phyloP scores from a whole-genome alignment of 2,329 filamentous ascomycete species.

The Epichloe brachyelytri region DNA sequence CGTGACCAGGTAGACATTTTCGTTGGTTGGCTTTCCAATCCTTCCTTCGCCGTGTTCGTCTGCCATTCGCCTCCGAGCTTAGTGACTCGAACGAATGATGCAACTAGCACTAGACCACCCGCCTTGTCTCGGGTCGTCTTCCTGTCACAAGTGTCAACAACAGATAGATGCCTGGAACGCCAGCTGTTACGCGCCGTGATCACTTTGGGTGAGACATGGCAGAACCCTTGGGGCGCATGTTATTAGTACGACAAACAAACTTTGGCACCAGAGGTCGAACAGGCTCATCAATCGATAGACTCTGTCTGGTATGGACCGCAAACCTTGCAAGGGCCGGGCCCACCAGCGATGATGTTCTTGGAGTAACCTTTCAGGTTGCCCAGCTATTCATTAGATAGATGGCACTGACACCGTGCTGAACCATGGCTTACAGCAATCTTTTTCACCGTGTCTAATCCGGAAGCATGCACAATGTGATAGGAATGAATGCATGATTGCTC shows the following conservation, averaged over 20 bases:
- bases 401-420: too few relatives aligned
- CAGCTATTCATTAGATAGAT: too few relatives aligned
- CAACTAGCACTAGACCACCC: neutral
- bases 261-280: neutral
- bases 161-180: neutral
- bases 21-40: too few relatives aligned
- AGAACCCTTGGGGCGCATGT: neutral
- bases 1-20: neutral
- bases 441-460: neutral
- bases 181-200: neutral
- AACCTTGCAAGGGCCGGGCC: constrained; percentile 1
- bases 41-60: neutral
- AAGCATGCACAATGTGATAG: too few relatives aligned
- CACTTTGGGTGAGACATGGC: constrained; percentile 1
- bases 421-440: too few relatives aligned
- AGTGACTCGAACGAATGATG: neutral
- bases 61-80: neutral
- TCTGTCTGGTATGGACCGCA: constrained; percentile 4
- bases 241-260: neutral
- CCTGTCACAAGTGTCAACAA: neutral
- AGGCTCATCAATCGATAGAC: neutral
- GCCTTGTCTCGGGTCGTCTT: neutral
- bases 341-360: neutral
- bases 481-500: too few relatives aligned
- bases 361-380: neutral